These are phyloP conservation scores for Tephrocybe rancida DNA, from an alignment of 768 basidiomycete genomes.

Conservation along the genomic window DNA sequence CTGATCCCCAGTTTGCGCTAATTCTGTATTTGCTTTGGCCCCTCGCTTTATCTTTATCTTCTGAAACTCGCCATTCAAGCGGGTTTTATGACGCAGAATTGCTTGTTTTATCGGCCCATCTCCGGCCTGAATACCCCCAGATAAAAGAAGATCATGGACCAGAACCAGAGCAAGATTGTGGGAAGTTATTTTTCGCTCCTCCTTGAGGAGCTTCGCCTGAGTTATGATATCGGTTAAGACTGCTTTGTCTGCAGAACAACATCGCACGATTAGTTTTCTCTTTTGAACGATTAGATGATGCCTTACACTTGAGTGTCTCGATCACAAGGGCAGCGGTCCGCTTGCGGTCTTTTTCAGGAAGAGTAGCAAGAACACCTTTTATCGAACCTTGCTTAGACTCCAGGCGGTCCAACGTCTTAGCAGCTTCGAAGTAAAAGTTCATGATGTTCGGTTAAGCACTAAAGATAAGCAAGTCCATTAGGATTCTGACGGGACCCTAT, in stretches of 20 bases:
- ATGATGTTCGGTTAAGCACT: slow-evolving; percentile 46
- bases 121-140: slow-evolving; percentile 85
- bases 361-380: slow-evolving; percentile 75
- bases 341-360: slow-evolving; percentile 76
- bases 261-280: not conserved
- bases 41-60: slow-evolving; percentile 81
- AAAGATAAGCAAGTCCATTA: slow-evolving; percentile 31
- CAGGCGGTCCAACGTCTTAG: slow-evolving; percentile 79
- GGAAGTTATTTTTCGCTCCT: slow-evolving; percentile 80
- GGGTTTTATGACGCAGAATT: slow-evolving; percentile 84
- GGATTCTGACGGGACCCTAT: slow-evolving; percentile 15
- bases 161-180: slow-evolving; percentile 80
- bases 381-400: slow-evolving; percentile 92
- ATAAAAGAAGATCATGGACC: slow-evolving; percentile 87
- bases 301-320: slow-evolving; percentile 93
- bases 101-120: slow-evolving; percentile 92
- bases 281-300: not conserved
- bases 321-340: slow-evolving; percentile 87
- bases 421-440: slow-evolving; percentile 97
- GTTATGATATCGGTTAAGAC: slow-evolving; percentile 73
- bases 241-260: slow-evolving; percentile 62
- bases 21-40: slow-evolving; percentile 60
- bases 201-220: slow-evolving; percentile 64
- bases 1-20: slow-evolving; percentile 62
- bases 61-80: slow-evolving; percentile 84